These are phyloP conservation scores for Micractinium conductrix DNA, from an alignment of 139 green algal genomes.

Conservation along the genomic window DNA sequence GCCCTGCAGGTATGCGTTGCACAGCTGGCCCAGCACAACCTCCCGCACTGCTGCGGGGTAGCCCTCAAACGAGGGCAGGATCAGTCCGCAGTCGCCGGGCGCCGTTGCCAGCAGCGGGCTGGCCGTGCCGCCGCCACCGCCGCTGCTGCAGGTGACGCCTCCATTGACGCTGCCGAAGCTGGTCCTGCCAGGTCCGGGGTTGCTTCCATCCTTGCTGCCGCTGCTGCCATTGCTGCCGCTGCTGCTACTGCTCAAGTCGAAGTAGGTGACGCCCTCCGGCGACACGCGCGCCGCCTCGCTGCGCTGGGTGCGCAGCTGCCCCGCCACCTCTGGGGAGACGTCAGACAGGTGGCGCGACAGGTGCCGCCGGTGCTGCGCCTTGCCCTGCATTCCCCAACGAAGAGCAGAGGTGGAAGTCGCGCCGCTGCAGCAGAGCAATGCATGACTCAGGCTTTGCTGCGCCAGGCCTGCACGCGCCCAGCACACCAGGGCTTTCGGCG, in stretches of 20 bases:
- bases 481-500: too few relatives aligned
- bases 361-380: constrained; percentile 14
- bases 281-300: neutral
- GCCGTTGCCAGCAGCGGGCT: neutral
- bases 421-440: too few relatives aligned
- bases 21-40: constrained; percentile 31
- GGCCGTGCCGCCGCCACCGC: neutral
- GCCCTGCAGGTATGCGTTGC: neutral
- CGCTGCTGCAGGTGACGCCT: neutral
- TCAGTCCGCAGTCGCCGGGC: constrained; percentile 6
- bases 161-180: neutral
- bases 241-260: neutral
- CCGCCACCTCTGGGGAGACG: neutral
- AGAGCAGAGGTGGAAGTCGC: too few relatives aligned
- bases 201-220: neutral
- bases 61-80: constrained; percentile 8
- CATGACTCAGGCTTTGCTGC: too few relatives aligned
- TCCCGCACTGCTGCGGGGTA: constrained; percentile 14
- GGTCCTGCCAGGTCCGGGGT: too few relatives aligned
- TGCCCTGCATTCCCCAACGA: too few relatives aligned
- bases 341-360: constrained; percentile 18
- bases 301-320: constrained; percentile 11
- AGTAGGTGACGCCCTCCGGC: constrained; percentile 20
- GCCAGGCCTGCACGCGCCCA: too few relatives aligned
- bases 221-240: neutral